Evolutionary conservation across 768 basidiomycete genomes (phyloP).

Genomic region (Russula virescens): DNA sequence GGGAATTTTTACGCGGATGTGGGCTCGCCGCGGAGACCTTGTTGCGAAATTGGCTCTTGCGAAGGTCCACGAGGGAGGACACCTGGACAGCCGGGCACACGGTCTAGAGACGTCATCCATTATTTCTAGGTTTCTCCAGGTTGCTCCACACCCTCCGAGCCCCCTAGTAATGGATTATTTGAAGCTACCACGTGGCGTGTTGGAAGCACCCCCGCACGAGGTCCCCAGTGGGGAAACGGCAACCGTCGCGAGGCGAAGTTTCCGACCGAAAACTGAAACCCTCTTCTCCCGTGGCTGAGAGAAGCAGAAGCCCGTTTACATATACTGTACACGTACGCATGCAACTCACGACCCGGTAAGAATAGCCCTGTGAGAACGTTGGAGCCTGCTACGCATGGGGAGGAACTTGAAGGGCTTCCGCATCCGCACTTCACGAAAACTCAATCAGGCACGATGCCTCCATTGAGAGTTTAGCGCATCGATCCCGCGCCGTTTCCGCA

Average conservation of each 20-base stretch:
- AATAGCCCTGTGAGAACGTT: background rate
- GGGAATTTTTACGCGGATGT: slow-evolving; percentile 9
- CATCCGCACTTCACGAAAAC: background rate
- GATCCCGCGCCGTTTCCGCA: slow-evolving; percentile 10
- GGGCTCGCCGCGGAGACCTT: slow-evolving; percentile 12
- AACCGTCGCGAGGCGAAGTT: slow-evolving; percentile 10
- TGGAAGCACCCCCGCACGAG: background rate
- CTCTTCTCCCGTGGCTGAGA: slow-evolving; percentile 8
- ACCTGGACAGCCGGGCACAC: background rate
- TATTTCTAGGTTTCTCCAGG: slow-evolving; percentile 15
- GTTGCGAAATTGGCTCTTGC: background rate
- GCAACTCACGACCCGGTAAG: background rate
- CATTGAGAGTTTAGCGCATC: slow-evolving; percentile 1
- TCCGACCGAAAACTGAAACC: too few relatives aligned
- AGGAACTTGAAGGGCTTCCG: background rate
- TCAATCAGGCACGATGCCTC: slow-evolving; percentile 6
- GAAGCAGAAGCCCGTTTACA: background rate
- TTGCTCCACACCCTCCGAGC: background rate
- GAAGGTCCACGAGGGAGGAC: background rate
- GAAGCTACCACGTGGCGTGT: slow-evolving; percentile 7
- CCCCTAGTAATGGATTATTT: background rate
- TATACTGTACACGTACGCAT: background rate
- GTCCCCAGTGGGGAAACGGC: background rate
- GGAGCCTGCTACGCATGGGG: too few relatives aligned
- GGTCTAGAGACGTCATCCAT: slow-evolving; percentile 3